Percentiles rank a stretch among this genome's conserved stretches.
Conservation (phyloP, 345 rosid genomes). For the Euphorbia peplus region DNA sequence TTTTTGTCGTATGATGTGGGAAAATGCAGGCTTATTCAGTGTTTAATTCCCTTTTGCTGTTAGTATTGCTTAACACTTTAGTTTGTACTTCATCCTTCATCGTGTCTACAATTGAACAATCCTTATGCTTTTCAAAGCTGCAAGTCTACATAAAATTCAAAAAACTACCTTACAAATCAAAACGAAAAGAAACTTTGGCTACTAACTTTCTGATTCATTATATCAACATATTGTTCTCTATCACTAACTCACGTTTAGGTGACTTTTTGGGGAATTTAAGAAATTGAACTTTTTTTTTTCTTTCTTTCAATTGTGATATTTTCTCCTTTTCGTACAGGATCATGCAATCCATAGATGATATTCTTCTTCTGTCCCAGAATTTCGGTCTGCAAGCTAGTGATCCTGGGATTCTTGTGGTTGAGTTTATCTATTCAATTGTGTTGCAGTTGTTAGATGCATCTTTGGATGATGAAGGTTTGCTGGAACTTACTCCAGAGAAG, state of each 20-base stretch:
- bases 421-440: slow-evolving; percentile 68
- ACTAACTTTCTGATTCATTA: too few relatives aligned
- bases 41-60: neutral
- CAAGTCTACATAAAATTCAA: neutral
- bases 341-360: slow-evolving; percentile 71
- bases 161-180: neutral
- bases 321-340: slow-evolving; percentile 44
- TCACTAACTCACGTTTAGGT: too few relatives aligned
- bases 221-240: too few relatives aligned
- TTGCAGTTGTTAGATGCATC: slow-evolving; percentile 93
- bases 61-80: neutral
- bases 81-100: neutral
- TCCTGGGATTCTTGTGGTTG: slow-evolving; percentile 68
- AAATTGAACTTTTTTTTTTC: neutral
- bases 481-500: slow-evolving; percentile 63
- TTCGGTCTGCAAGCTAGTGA: slow-evolving; percentile 59
- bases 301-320: too few relatives aligned
- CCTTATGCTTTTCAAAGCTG: neutral
- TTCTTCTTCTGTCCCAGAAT: slow-evolving; percentile 70
- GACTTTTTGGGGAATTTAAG: neutral
- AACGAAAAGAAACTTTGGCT: too few relatives aligned
- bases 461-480: slow-evolving; percentile 82
- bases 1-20: neutral
- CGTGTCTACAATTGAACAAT: neutral
- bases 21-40: neutral